These are phyloP conservation scores for Trifolium subterraneum DNA, from an alignment of 306 rosid genomes.

Conservation along the genomic window DNA sequence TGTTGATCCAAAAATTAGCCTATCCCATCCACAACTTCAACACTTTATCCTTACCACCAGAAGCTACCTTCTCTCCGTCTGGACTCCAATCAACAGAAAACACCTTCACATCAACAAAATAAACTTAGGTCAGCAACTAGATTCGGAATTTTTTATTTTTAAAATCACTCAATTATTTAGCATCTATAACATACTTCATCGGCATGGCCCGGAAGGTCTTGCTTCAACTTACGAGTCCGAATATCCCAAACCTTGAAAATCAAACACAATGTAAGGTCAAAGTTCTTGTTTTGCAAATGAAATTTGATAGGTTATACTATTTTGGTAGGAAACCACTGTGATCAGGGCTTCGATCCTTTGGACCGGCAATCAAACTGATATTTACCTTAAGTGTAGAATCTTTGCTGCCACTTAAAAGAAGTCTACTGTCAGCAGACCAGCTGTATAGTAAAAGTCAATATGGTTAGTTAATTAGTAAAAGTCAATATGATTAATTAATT, in stretches of 20 bases:
- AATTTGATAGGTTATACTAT: background rate
- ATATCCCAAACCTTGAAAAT: conserved; percentile 87
- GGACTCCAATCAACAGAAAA: conserved; percentile 98
- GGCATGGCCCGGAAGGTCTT: conserved; percentile 97
- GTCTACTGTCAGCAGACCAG: conserved; percentile 99
- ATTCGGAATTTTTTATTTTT: background rate
- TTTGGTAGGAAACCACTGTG: background rate
- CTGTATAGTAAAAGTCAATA: conserved; percentile 51
- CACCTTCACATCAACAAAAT: conserved; percentile 57
- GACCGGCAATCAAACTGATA: too few relatives aligned
- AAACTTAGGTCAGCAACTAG: conserved; percentile 26
- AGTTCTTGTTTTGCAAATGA: conserved; percentile 10
- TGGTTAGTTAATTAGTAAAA: conserved; percentile 35
- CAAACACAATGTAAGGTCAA: conserved; percentile 30
- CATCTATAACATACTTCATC: conserved; percentile 69
- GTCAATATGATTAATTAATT: conserved; percentile 35
- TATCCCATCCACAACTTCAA: conserved; percentile 98
- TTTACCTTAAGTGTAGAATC: conserved; percentile 96
- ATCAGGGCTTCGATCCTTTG: too few relatives aligned
- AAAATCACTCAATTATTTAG: background rate
- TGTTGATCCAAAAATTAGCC: conserved; percentile 17
- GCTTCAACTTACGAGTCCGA: conserved; percentile 76
- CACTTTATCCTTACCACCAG: conserved; percentile 96
- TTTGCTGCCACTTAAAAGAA: conserved; percentile 89
- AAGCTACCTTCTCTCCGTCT: conserved; percentile 94